Base-by-base conservation (phyloP, 345 rosid genomes). In the Corchorus olitorius region DNA sequence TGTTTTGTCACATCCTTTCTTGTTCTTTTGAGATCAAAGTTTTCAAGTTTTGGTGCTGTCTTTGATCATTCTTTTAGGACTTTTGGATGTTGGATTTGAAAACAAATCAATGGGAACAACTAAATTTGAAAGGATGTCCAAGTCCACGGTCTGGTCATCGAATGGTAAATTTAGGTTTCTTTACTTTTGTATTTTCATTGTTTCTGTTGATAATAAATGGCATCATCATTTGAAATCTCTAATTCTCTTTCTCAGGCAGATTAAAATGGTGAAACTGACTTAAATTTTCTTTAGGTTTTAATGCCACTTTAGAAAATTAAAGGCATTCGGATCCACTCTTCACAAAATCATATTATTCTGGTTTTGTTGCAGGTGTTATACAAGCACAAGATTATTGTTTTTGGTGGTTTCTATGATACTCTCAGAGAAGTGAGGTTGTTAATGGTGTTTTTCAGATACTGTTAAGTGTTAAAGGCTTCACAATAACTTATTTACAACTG, bases 371-470 rank as follows among this genome's bases (percentile, higher is more conserved):
- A 95, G 99, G 93, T 95, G 76, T 79, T 93, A 52, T 89, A 95
- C 86, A 93, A 95, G 90, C 98, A 93, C 88, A 93, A 95, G 88
- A 88, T 95, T 77, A 83, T 95, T 72, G 80, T 92, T 79, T 95
- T 95, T 77, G 99, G 99, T 73, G 99, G 99, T 85, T 95, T 95
- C 88, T 95, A 95, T 75, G 98, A 95, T 78, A 95, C 99, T 61
- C 96, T 95, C 49, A 89, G 99, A 84, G 99, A 95, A 95, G 98
- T 95, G 85, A 95, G 99, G 99, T 95, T 85, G 93, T 83, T 85
- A 66, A 78, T 55, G 14, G 69, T 78, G 83, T 67, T 67, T 66
- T 81, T 60, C 12, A 8, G 65, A 60, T 58, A 63, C 37, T 62
- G 10, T 34, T 75, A 11, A 49, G 70, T 62, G 10, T 34, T 75